A percentile compares a stretch with the other conserved stretches of the same genome.
phyloP scores from a whole-genome alignment of 129 eudicot species.

The Artemisia argyi region DNA sequence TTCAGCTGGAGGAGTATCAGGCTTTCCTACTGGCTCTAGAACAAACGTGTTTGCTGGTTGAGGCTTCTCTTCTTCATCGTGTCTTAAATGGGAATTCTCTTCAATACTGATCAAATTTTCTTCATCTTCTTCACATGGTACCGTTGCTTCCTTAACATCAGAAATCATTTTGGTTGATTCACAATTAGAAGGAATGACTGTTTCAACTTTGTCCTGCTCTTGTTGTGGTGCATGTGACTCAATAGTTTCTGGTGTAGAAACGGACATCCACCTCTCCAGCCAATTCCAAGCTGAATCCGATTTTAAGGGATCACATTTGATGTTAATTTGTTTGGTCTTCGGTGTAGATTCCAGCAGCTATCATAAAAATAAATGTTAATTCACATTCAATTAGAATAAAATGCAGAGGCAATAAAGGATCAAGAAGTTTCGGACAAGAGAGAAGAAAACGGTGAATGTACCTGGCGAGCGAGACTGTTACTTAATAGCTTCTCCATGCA shows the following conservation, averaged over 20 bases:
- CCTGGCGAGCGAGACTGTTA: slow-evolving; percentile 89
- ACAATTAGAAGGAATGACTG: not conserved
- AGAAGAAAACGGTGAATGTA: slow-evolving; percentile 6
- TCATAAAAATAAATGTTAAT: not conserved
- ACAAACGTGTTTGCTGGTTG: not conserved
- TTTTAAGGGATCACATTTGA: slow-evolving; percentile 71
- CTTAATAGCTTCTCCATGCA: slow-evolving; percentile 77
- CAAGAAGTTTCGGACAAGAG: not conserved
- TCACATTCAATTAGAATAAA: slow-evolving; percentile 9
- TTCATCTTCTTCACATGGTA: slow-evolving; percentile 36
- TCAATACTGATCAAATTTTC: slow-evolving; percentile 26
- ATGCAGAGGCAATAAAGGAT: not conserved
- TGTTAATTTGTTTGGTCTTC: slow-evolving; percentile 53
- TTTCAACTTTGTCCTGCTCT: slow-evolving; percentile 31
- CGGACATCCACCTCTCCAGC: slow-evolving; percentile 95
- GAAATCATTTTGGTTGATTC: not conserved
- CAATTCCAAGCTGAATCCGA: slow-evolving; percentile 85
- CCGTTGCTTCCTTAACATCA: slow-evolving; percentile 30
- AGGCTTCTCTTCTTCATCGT: slow-evolving; percentile 36
- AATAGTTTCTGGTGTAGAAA: slow-evolving; percentile 42
- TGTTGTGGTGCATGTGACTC: slow-evolving; percentile 30
- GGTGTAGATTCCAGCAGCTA: slow-evolving; percentile 78
- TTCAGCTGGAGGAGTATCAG: slow-evolving; percentile 28
- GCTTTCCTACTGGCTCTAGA: slow-evolving; percentile 23
- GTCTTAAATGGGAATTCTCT: slow-evolving; percentile 2